These are phyloP conservation scores for Triticum turgidum DNA, from an alignment of 176 grass and related monocot species.

Conservation along the genomic window DNA sequence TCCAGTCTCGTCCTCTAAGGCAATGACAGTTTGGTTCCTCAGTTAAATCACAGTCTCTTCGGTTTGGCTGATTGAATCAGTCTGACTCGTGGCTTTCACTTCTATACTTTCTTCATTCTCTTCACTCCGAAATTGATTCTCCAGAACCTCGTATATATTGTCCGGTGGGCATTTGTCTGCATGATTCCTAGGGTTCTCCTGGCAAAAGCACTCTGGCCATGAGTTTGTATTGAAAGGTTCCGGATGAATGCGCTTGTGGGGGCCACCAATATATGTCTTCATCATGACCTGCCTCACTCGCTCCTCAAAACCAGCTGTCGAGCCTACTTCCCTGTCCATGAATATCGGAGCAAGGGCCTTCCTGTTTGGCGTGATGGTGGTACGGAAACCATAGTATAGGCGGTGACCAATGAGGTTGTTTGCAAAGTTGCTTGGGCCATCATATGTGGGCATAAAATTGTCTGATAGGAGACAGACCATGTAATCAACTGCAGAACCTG, in stretches of 20 bases:
- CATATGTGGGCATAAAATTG: conserved; percentile 89
- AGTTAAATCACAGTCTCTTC: conserved; percentile 45
- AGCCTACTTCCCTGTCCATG: conserved; percentile 74
- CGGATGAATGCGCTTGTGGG: conserved; percentile 62
- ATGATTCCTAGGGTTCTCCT: conserved; percentile 44
- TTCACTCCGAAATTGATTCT: conserved; percentile 54
- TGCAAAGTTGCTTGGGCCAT: conserved; percentile 94
- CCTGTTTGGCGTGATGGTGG: conserved; percentile 74
- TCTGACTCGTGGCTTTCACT: conserved; percentile 19
- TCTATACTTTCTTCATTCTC: conserved; percentile 34
- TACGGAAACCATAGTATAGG: conserved; percentile 81
- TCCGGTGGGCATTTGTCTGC: conserved; percentile 60
- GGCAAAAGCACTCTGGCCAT: conserved; percentile 96
- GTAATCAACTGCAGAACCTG: conserved; percentile 90
- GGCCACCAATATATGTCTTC: conserved; percentile 62
- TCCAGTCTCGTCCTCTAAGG: neutral
- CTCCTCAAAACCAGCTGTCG: conserved; percentile 55
- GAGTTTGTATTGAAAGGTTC: conserved; percentile 94
- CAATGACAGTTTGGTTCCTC: conserved; percentile 1
- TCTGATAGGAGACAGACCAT: conserved; percentile 95
- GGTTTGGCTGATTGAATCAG: conserved; percentile 28
- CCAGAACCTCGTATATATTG: conserved; percentile 60
- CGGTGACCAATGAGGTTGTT: conserved; percentile 97
- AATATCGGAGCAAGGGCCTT: conserved; percentile 84
- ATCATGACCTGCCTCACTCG: conserved; percentile 72